These are phyloP conservation scores for Colletotrichum noveboracense DNA, from an alignment of 2,329 filamentous ascomycete genomes.

Conservation along the genomic window DNA sequence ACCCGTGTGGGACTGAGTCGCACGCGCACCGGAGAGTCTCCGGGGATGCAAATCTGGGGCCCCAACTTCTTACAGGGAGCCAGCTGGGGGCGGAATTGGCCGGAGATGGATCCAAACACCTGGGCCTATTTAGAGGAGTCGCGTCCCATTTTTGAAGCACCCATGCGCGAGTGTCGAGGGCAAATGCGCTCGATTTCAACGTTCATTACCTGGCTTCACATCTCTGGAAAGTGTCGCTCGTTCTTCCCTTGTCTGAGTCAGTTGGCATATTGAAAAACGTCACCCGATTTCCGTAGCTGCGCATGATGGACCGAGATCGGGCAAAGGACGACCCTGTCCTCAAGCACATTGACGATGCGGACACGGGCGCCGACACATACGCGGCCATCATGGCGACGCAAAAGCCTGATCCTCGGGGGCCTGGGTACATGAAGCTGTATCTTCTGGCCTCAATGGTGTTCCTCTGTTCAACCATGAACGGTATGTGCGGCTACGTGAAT, in stretches of 20 bases:
- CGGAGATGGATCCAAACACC: not conserved
- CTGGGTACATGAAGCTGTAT: conserved; percentile 34
- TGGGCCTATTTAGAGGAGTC: not conserved
- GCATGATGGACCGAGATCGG: not conserved
- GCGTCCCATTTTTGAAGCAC: not conserved
- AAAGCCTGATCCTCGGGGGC: conserved; percentile 31
- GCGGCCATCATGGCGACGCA: conserved; percentile 36
- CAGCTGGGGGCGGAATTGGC: not conserved
- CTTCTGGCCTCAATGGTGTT: conserved; percentile 31
- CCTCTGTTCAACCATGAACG: conserved; percentile 45
- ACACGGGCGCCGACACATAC: conserved; percentile 31
- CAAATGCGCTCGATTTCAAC: not conserved
- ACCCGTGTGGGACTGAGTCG: conserved; percentile 4
- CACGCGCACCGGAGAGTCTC: not conserved
- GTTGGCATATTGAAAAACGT: not conserved
- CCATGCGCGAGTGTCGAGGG: not conserved
- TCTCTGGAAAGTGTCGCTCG: not conserved
- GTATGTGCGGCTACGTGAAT: conserved; percentile 5
- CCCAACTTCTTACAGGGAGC: not conserved
- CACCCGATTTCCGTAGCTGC: not conserved
- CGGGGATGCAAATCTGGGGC: conserved; percentile 2
- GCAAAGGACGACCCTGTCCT: not conserved
- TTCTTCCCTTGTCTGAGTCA: not conserved
- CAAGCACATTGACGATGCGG: conserved; percentile 9
- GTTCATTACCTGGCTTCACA: not conserved